Evolutionary conservation across 352 stramenopile genomes (phyloP), one percentile per base, ranked within the genome.

Genomic region (Globisporangium cystogenes): DNA sequence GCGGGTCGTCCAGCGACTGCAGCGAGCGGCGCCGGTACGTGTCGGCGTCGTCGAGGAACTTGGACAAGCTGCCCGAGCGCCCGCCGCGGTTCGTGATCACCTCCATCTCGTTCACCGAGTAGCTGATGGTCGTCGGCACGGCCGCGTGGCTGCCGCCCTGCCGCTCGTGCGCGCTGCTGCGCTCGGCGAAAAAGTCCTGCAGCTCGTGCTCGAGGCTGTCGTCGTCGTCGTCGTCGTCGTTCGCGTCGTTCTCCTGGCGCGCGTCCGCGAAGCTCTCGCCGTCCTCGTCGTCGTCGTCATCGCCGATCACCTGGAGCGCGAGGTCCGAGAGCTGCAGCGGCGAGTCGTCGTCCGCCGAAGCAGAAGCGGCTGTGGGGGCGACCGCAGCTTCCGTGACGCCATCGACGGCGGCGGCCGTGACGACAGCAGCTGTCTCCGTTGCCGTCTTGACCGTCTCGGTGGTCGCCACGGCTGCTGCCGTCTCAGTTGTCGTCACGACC

Each of bases 31-130:
- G 70, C n/a, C 82, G 74, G 67, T 74, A 91, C 26, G 76, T 68
- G 52, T 91, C 80, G 0, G 77, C 68, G 41, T 91, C 80, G 48
- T 92, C 79, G 20, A 92, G 53, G 50, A 92, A 92, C 55, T 90
- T 90, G 55, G 82, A 92, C 43, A 92, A 35, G 51, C 74, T 87
- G 33, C 82, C 82, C 0, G 78, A 72, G 35, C 82, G 74, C 27
- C 76, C 75, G 29, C 71, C 76, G 53, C 81, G 76, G 62, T 87
- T 91, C 7, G 81, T 88, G 46, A 90, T 81, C 33, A 90, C 78
- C 47, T 91, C 81, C 77, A 91, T 91, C 56, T 91, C 81, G 60
- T 91, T 90, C 42, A 91, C 70, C 0, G 76, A 84, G 58, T 87
- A 91, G 44, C 62, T 85, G 57, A 91, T 80, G 3, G 81, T 88